A percentile compares a stretch with the other conserved stretches of the same genome.
Evolutionary conservation across 257 asterid species (phyloP).

Genomic region (Scutellaria galericulata): DNA sequence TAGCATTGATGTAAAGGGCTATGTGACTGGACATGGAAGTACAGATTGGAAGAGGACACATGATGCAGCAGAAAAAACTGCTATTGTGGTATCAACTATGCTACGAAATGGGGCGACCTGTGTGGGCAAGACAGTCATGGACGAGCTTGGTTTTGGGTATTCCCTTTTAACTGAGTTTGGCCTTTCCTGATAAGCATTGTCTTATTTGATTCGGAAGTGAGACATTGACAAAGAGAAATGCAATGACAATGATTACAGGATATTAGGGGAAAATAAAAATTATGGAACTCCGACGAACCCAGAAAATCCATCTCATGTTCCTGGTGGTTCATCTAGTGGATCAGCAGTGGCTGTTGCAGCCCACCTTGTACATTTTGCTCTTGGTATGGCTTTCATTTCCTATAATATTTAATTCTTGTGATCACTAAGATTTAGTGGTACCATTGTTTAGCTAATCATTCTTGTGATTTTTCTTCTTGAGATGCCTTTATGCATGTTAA

Average conservation of each 20-base stretch:
- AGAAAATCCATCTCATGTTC: slow-evolving; percentile 65
- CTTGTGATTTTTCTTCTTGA: slow-evolving; percentile 1
- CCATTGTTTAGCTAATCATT: not conserved
- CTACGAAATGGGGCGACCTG: slow-evolving; percentile 81
- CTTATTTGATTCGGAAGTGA: not conserved
- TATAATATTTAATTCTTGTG: not conserved
- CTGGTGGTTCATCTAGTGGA: slow-evolving; percentile 96
- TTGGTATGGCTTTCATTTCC: slow-evolving; percentile 56
- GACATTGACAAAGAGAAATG: slow-evolving; percentile 4
- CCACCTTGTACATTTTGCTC: slow-evolving; percentile 78
- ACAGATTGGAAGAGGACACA: slow-evolving; percentile 87
- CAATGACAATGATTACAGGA: slow-evolving; percentile 55
- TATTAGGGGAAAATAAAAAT: slow-evolving; percentile 75
- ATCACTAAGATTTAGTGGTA: not conserved
- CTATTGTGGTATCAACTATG: slow-evolving; percentile 71
- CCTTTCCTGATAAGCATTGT: slow-evolving; percentile 4
- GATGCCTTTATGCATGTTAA: not conserved
- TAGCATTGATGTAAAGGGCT: slow-evolving; percentile 90
- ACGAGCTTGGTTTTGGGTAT: slow-evolving; percentile 93
- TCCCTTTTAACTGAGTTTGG: slow-evolving; percentile 14
- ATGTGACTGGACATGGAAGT: slow-evolving; percentile 87
- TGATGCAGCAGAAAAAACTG: slow-evolving; percentile 73
- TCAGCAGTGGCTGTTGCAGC: slow-evolving; percentile 94
- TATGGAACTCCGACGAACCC: slow-evolving; percentile 91
- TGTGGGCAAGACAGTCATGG: slow-evolving; percentile 88